Conservation (phyloP, 1,284 basidiomycete species). For the Leucocoprinus gongylophorus region DNA sequence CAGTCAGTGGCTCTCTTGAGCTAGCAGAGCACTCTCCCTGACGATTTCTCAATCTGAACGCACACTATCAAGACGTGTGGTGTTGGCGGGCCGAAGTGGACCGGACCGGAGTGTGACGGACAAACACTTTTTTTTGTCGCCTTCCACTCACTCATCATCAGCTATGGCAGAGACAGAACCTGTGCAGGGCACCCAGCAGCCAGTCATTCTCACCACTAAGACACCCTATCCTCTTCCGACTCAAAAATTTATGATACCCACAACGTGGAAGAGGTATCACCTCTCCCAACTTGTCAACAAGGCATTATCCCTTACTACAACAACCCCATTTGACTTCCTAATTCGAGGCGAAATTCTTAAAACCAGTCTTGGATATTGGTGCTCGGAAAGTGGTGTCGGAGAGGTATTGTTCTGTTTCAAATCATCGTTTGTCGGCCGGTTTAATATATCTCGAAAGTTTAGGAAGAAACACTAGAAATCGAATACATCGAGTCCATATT, state of each 20-base stretch:
- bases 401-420: constrained; percentile 40
- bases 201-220: constrained; percentile 79
- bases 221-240: constrained; percentile 78
- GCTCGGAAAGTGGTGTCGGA: constrained; percentile 61
- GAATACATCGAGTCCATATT: constrained; percentile 93
- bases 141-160: neutral
- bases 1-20: no score
- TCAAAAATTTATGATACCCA: constrained; percentile 92
- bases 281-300: constrained; percentile 99
- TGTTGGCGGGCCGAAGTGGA: neutral
- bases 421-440: neutral
- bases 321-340: constrained; percentile 93
- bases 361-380: constrained; percentile 72
- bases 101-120: neutral
- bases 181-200: constrained; percentile 25
- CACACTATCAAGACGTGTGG: no score
- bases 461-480: constrained; percentile 88
- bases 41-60: no score
- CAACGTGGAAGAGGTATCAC: constrained; percentile 88
- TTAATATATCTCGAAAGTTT: constrained; percentile 16
- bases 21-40: no score
- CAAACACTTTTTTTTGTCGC: neutral
- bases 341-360: constrained; percentile 78
- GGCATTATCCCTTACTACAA: constrained; percentile 66
- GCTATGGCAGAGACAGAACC: constrained; percentile 3